Evolutionary conservation across 768 basidiomycete genomes (phyloP).

Genomic region (Kwoniella shandongensis): DNA sequence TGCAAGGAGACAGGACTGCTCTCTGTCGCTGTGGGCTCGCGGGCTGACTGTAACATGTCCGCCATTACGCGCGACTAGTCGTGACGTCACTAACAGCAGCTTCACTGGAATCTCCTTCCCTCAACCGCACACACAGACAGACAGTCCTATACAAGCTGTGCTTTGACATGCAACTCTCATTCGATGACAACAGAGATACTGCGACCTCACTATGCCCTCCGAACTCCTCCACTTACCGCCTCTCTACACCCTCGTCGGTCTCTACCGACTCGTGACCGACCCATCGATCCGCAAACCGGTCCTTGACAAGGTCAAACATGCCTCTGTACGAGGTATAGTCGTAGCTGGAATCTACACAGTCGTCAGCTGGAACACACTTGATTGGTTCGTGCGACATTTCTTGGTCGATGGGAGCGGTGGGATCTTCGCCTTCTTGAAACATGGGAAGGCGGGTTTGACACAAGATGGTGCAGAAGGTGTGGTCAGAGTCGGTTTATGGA

Average conservation of each 20-base stretch:
- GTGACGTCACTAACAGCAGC: too few species aligned
- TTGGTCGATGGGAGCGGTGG: constrained; percentile 31
- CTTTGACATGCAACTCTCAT: too few species aligned
- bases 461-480: constrained; percentile 22
- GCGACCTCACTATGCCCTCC: constrained; percentile 51
- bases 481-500: constrained; percentile 28
- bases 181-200: too few species aligned
- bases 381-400: constrained; percentile 48
- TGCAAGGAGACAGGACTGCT: too few species aligned
- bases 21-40: too few species aligned
- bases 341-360: constrained; percentile 66
- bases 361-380: constrained; percentile 70
- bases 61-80: too few species aligned
- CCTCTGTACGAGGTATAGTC: constrained; percentile 65
- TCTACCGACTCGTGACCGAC: constrained; percentile 78
- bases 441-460: constrained; percentile 15
- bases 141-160: too few species aligned
- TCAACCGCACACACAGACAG: too few species aligned
- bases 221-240: constrained; percentile 70
- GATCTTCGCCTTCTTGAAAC: constrained; percentile 21
- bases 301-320: constrained; percentile 80
- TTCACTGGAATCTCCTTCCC: too few species aligned
- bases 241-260: constrained; percentile 78
- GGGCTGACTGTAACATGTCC: too few species aligned
- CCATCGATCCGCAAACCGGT: constrained; percentile 67